Evolutionary conservation across 805 yeast genomes (phyloP).

Genomic region (Candida stauntonica): DNA sequence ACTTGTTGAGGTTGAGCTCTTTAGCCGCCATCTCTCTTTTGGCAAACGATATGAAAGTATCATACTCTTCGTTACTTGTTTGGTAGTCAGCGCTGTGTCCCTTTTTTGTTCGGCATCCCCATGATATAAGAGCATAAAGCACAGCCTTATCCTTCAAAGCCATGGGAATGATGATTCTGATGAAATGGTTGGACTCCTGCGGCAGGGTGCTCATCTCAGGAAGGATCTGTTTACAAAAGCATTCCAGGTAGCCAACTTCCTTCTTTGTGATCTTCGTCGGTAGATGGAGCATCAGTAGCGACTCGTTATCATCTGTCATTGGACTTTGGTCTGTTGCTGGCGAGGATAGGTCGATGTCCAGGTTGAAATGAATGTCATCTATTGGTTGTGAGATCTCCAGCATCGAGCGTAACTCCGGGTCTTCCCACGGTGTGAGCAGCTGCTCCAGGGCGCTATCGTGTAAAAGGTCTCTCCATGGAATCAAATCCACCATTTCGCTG

Average conservation of each 20-base stretch:
- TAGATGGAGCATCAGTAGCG: constrained; percentile 14
- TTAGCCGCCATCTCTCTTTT: constrained; percentile 20
- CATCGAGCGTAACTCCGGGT: constrained; percentile 7
- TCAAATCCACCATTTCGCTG: constrained; percentile 8
- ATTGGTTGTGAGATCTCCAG: constrained; percentile 5
- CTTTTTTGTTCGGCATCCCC: constrained; percentile 40
- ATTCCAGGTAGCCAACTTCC: constrained; percentile 37
- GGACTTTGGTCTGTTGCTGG: neutral
- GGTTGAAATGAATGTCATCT: constrained; percentile 16
- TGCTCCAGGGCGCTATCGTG: constrained; percentile 4
- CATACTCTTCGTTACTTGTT: constrained; percentile 17
- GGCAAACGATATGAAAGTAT: constrained; percentile 6
- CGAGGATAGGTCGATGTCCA: constrained; percentile 17
- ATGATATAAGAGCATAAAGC: constrained; percentile 43
- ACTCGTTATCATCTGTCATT: neutral
- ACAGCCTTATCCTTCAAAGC: constrained; percentile 41
- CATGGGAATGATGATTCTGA: constrained; percentile 40
- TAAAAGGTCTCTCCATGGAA: constrained; percentile 10
- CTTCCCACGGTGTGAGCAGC: constrained; percentile 11
- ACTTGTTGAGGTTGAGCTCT: constrained; percentile 20
- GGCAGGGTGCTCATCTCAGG: constrained; percentile 38
- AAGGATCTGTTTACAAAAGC: constrained; percentile 41
- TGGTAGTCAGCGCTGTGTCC: constrained; percentile 10
- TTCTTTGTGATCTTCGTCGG: constrained; percentile 32
- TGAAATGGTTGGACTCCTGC: constrained; percentile 40